These are phyloP conservation scores for Chimonanthus praecox DNA, from an alignment of 164 flowering plant genomes.

Conservation along the genomic window DNA sequence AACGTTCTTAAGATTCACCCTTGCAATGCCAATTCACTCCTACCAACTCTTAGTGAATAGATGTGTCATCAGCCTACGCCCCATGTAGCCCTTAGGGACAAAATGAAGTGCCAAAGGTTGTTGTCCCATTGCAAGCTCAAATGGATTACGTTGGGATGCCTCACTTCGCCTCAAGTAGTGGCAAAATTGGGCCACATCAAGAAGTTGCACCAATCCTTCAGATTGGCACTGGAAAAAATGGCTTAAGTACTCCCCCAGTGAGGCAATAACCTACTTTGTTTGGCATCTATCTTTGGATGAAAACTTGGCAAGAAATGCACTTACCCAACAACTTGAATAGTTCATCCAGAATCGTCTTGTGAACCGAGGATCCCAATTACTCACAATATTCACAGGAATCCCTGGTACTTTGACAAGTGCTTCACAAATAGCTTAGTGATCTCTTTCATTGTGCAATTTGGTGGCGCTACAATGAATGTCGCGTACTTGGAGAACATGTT, in stretches of 20 bases:
- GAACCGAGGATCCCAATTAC: neutral
- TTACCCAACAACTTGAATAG: neutral
- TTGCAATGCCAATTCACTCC: neutral
- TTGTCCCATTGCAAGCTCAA: neutral
- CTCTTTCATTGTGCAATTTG: neutral
- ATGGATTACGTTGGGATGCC: neutral
- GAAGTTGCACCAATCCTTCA: neutral
- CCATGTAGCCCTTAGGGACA: neutral
- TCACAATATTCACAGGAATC: neutral
- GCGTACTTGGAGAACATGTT: neutral
- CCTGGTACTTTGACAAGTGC: neutral
- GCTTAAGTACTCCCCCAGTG: neutral
- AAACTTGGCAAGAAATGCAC: slow-evolving; percentile 1
- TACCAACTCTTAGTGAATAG: slow-evolving; percentile 7
- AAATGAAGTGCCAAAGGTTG: neutral
- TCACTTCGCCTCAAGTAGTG: neutral
- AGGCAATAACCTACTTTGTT: neutral
- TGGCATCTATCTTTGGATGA: slow-evolving; percentile 3
- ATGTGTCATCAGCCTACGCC: neutral
- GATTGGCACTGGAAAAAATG: slow-evolving; percentile 5
- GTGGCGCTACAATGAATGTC: neutral
- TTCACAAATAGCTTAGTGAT: neutral
- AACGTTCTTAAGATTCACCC: neutral
- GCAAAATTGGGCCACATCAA: slow-evolving; percentile 4
- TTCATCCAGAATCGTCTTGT: neutral